Evolutionary conservation across 768 basidiomycete species (phyloP), one percentile per base, ranked within the genome.

Genomic region (Gloeopeniophorella convolvens): DNA sequence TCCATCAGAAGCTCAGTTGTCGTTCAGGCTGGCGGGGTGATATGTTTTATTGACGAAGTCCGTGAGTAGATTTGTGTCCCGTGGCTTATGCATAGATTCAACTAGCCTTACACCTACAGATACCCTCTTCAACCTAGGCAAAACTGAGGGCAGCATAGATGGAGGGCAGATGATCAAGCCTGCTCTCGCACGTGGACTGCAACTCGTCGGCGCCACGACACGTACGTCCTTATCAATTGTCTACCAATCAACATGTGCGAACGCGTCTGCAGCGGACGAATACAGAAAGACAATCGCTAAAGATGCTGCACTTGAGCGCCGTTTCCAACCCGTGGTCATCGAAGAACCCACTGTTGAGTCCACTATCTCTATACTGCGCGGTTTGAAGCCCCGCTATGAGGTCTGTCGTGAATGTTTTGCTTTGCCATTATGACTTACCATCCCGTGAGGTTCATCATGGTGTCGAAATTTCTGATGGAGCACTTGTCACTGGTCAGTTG

Each of bases 151-250:
- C 20, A 89, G 88, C 55, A 84, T 95, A 51, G 91, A 94, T 59
- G 92, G 88, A 1, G 90, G 90, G 0, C 84, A 89, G 59, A 92
- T 93, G 89, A 92, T 93, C 59, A 94, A 92, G 61, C 90, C 90
- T 26, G 87, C 91, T 0, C 73, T 94, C 1, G 92, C 91, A 5
- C 73, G 90, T 30, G 92, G 92, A 5, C 69, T 95, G 7, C 86
- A 89, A 61, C 79, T 94, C 2, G 88, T 95, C 5, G 91, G 92
- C 16, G 92, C 92, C 0, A 95, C 91, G 0, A 94, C 92, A 5
- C 80, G 87, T 88, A 65, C 51, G 83, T 72, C 18, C 2, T 34
- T 27, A 31, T 24, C 28, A 15, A 28, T 42, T 27, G 35, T 6
- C 50, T 41, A 28, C 7, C 23, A 9, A 2, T 5, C 9, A 10